Conservation (phyloP, 2,329 filamentous ascomycete species). For the Microdochium nivale region DNA sequence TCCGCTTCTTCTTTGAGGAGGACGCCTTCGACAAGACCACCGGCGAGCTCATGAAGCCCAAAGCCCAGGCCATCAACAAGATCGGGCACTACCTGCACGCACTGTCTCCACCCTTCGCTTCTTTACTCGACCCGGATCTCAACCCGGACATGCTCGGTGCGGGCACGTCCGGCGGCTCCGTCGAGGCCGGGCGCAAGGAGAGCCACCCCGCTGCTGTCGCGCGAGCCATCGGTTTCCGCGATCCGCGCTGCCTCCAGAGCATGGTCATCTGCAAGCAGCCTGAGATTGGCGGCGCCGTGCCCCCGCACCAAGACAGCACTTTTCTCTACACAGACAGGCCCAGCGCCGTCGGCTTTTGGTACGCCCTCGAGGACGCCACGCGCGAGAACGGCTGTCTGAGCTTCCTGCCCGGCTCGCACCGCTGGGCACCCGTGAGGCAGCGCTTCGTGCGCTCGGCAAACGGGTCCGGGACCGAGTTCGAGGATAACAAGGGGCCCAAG, state of each 20-base stretch:
- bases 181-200: constrained; percentile 21
- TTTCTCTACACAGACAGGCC: constrained; percentile 89
- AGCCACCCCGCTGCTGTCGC: constrained; percentile 53
- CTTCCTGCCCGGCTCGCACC: constrained; percentile 76
- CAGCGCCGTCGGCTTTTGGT: constrained; percentile 92
- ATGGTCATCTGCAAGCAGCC: constrained; percentile 99
- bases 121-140: constrained; percentile 38
- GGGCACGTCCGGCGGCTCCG: constrained; percentile 33
- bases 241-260: constrained; percentile 76
- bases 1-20: constrained; percentile 96
- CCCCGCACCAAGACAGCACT: constrained; percentile 83
- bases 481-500: constrained; percentile 54
- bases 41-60: constrained; percentile 66
- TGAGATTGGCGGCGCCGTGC: constrained; percentile 86
- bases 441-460: constrained; percentile 61
- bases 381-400: constrained; percentile 80
- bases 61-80: constrained; percentile 81
- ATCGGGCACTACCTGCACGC: constrained; percentile 72
- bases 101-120: constrained; percentile 57
- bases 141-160: constrained; percentile 29
- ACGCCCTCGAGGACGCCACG: constrained; percentile 88
- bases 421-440: constrained; percentile 57
- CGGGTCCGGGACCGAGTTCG: constrained; percentile 56
- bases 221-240: constrained; percentile 59
- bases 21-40: constrained; percentile 64